A percentile compares a stretch with the other conserved stretches of the same genome.
Conservation (phyloP, 2,329 filamentous ascomycete species). For the Cordyceps cateniannulata region DNA sequence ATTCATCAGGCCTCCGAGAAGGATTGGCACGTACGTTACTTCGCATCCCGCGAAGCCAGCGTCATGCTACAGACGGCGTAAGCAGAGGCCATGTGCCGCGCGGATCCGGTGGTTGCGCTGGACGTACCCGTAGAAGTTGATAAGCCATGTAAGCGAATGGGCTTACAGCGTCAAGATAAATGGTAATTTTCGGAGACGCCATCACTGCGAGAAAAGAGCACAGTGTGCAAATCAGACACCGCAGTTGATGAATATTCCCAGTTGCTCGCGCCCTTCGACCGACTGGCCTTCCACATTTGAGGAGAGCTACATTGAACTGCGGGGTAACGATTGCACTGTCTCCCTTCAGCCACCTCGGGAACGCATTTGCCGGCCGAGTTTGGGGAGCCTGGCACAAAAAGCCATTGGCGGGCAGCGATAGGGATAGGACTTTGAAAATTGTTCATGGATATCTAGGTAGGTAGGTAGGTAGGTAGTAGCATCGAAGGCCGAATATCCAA, state of each 20-base stretch:
- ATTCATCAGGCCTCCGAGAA: constrained; percentile 32
- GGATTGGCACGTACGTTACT: constrained; percentile 31
- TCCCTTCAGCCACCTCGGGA: too few relatives aligned
- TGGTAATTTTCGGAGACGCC: constrained; percentile 25
- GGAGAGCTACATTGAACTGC: not conserved
- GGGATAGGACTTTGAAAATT: not conserved
- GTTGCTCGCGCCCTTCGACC: not conserved
- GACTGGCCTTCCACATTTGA: not conserved
- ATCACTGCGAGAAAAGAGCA: not conserved
- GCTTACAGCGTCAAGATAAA: constrained; percentile 34
- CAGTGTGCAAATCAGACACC: not conserved
- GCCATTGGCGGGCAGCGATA: too few relatives aligned
- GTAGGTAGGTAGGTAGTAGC: not conserved
- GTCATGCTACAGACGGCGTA: constrained; percentile 21
- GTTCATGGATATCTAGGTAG: too few relatives aligned
- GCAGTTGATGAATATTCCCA: not conserved
- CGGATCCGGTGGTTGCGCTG: not conserved
- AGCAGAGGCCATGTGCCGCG: not conserved
- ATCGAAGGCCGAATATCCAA: not conserved
- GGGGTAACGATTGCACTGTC: too few relatives aligned
- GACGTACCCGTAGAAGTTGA: constrained; percentile 30
- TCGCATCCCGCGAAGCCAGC: constrained; percentile 24
- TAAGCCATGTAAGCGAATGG: constrained; percentile 34
- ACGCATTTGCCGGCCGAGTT: too few relatives aligned
- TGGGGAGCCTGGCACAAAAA: too few relatives aligned